phyloP scores from a whole-genome alignment of 2,329 filamentous ascomycete genomes.

The Macrophomina tecta region DNA sequence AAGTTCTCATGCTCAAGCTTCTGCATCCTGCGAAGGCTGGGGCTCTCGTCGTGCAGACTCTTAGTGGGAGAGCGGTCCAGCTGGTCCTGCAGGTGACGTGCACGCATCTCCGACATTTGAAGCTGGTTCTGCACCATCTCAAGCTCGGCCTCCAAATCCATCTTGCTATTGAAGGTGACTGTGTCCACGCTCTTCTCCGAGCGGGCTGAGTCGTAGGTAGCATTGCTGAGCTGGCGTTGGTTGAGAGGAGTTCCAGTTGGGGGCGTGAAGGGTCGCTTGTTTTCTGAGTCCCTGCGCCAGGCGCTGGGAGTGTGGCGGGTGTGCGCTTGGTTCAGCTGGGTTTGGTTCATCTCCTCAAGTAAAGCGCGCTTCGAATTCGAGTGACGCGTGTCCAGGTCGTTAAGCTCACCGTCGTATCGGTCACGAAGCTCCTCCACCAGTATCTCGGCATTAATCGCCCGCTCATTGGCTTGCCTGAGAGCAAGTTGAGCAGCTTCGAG shows the following conservation, averaged over 20 bases:
- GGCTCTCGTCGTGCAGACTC: constrained; percentile 76
- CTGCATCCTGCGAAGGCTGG: constrained; percentile 79
- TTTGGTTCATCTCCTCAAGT: constrained; percentile 86
- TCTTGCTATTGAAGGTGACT: constrained; percentile 81
- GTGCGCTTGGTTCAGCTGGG: constrained; percentile 67
- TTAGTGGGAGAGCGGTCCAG: constrained; percentile 72
- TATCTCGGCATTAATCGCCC: constrained; percentile 78
- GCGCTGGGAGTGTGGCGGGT: constrained; percentile 72
- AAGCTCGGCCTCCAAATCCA: constrained; percentile 88
- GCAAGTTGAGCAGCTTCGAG: constrained; percentile 89
- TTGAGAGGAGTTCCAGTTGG: constrained; percentile 72
- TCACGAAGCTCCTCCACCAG: constrained; percentile 81
- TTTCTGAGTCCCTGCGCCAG: constrained; percentile 65
- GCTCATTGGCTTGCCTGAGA: constrained; percentile 81
- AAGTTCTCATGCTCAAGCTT: constrained; percentile 93
- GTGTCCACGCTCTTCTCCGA: constrained; percentile 88
- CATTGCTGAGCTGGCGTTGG: constrained; percentile 71
- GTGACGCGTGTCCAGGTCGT: constrained; percentile 67
- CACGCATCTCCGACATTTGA: constrained; percentile 93
- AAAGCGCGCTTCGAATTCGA: constrained; percentile 72
- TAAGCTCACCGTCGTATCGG: constrained; percentile 73
- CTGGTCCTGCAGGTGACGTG: constrained; percentile 88
- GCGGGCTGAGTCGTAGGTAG: constrained; percentile 70
- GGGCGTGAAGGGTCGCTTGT: constrained; percentile 70
- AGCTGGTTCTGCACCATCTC: constrained; percentile 94